Evolutionary conservation across 345 rosid species (phyloP).

Genomic region (Arabidopsis arenosa): DNA sequence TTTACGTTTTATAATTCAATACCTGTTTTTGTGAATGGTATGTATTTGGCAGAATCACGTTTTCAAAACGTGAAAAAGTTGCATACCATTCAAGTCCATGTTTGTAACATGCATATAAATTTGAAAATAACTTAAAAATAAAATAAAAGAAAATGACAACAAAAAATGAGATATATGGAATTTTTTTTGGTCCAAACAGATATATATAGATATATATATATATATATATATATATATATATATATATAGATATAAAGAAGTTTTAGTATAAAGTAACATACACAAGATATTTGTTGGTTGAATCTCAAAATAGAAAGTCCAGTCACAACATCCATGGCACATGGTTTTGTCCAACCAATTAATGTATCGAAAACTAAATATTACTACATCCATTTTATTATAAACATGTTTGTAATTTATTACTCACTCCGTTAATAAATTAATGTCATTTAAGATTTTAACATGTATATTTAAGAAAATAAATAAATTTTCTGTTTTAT

Average conservation of each 20-base stretch:
- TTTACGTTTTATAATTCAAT: too few species aligned
- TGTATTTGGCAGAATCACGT: too few species aligned
- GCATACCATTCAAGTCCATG: too few species aligned
- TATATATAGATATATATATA: too few species aligned
- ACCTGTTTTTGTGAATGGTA: too few species aligned
- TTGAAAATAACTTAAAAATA: too few species aligned
- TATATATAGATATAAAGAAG: neutral
- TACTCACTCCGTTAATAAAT: too few species aligned
- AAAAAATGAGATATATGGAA: neutral
- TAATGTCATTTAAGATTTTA: too few species aligned
- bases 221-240: neutral
- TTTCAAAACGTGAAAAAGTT: too few species aligned
- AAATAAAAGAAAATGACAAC: neutral
- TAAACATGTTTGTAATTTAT: neutral
- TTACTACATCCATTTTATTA: neutral
- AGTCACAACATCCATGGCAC: slow-evolving; percentile 28
- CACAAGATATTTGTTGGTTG: slow-evolving; percentile 15
- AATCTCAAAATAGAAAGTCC: slow-evolving; percentile 35
- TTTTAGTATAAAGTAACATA: neutral
- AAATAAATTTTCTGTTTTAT: too few species aligned
- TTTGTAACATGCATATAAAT: too few species aligned
- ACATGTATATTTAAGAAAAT: neutral
- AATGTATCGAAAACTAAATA: neutral
- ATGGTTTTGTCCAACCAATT: slow-evolving; percentile 27
- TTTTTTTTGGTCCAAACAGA: too few species aligned